A percentile compares a stretch with the other conserved stretches of the same genome.
These are phyloP conservation scores for Candida suzukii DNA, from an alignment of 805 yeast genomes.

Conservation along the genomic window DNA sequence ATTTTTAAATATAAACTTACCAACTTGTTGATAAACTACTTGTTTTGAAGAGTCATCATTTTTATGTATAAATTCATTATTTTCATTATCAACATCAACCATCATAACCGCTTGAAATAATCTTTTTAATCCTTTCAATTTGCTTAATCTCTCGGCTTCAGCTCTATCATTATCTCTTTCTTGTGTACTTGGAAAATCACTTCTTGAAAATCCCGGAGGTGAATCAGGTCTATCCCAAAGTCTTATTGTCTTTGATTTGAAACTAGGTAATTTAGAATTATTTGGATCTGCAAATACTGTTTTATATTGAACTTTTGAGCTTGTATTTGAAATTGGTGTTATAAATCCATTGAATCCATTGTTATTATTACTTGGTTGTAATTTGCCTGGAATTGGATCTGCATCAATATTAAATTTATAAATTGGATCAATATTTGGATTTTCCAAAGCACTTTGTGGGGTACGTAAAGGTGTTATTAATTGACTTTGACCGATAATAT, in stretches of 20 bases:
- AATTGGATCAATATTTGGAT: conserved; percentile 16
- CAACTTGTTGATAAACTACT: conserved; percentile 22
- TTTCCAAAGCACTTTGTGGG: conserved; percentile 14
- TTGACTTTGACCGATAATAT: background rate
- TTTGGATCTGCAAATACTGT: conserved; percentile 1
- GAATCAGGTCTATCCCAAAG: conserved; percentile 25
- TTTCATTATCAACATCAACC: conserved; percentile 6
- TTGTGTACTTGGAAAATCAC: conserved; percentile 55
- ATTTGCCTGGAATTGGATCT: background rate
- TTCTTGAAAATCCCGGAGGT: conserved; percentile 54
- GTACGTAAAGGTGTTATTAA: conserved; percentile 19
- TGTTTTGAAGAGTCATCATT: conserved; percentile 1
- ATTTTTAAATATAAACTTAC: conserved; percentile 40
- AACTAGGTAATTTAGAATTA: background rate
- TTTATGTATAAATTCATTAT: background rate
- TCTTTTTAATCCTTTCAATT: conserved; percentile 35
- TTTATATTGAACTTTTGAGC: background rate
- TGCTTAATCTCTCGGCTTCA: conserved; percentile 18
- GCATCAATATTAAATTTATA: conserved; percentile 21
- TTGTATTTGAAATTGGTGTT: background rate
- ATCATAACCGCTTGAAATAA: conserved; percentile 33
- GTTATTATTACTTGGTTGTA: background rate
- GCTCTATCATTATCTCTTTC: conserved; percentile 33
- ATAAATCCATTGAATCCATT: background rate
- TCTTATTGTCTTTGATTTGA: conserved; percentile 17